Conservation (phyloP, 306 rosid genomes). For the Prunus dulcis region DNA sequence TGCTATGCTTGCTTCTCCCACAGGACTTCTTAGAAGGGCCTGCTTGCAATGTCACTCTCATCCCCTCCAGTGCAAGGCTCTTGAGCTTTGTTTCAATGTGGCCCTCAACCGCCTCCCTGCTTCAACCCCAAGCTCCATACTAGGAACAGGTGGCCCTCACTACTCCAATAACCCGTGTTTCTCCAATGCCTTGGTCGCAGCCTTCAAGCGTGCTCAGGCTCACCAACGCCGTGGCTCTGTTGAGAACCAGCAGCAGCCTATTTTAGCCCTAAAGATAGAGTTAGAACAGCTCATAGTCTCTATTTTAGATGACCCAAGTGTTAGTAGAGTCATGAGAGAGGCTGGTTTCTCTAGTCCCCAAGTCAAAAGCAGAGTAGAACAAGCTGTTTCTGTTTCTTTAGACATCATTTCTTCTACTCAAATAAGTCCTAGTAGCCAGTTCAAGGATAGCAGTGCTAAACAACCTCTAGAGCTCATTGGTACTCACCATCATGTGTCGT, state of each 20-base stretch:
- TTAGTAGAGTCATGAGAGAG: constrained; percentile 92
- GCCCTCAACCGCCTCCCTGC: constrained; percentile 88
- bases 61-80: constrained; percentile 90
- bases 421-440: constrained; percentile 14
- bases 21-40: constrained; percentile 70
- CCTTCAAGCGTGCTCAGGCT: constrained; percentile 91
- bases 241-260: constrained; percentile 80
- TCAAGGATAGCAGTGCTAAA: constrained; percentile 33
- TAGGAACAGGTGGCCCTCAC: constrained; percentile 38
- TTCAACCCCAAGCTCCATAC: constrained; percentile 57
- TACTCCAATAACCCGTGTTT: constrained; percentile 55
- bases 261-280: constrained; percentile 78
- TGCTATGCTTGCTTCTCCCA: constrained; percentile 73
- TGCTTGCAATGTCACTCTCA: constrained; percentile 83
- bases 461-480: constrained; percentile 23
- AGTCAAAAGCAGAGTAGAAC: constrained; percentile 66
- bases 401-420: constrained; percentile 35
- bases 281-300: constrained; percentile 78
- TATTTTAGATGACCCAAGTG: constrained; percentile 87
- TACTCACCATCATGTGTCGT: neutral
- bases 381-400: constrained; percentile 55
- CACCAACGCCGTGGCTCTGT: constrained; percentile 88
- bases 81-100: constrained; percentile 90
- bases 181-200: constrained; percentile 86
- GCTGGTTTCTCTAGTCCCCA: constrained; percentile 86